These are phyloP conservation scores for Basidiobolus meristosporus DNA, from an alignment of 371 early-diverging fungal genomes.

Conservation along the genomic window DNA sequence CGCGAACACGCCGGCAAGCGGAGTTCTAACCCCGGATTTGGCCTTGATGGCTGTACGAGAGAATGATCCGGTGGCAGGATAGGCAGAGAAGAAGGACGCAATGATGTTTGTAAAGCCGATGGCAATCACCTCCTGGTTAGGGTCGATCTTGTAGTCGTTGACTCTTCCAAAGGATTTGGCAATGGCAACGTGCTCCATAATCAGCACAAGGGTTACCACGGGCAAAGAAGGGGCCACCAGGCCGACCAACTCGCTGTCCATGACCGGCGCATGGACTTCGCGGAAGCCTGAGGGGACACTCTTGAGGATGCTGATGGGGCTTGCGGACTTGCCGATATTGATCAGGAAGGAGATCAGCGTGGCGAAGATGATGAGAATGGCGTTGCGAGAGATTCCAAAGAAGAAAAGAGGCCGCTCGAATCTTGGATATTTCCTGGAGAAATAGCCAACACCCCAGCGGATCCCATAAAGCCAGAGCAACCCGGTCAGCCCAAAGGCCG, in stretches of 20 bases:
- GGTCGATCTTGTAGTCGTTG: constrained; percentile 15
- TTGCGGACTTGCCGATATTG: constrained; percentile 8
- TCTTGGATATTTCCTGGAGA: constrained; percentile 16
- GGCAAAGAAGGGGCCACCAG: constrained; percentile 26
- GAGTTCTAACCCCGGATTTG: constrained; percentile 61
- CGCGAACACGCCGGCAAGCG: constrained; percentile 59
- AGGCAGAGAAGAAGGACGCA: constrained; percentile 65
- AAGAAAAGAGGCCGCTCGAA: constrained; percentile 17
- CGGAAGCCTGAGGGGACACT: constrained; percentile 49
- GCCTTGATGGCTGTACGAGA: constrained; percentile 71
- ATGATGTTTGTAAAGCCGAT: constrained; percentile 64
- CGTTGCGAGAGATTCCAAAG: constrained; percentile 2
- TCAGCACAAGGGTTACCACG: constrained; percentile 44
- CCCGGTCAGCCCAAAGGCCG: constrained; percentile 20
- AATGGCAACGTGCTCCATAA: constrained; percentile 79
- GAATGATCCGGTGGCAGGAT: constrained; percentile 76
- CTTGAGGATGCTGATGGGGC: constrained; percentile 38
- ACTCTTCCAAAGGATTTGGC: constrained; percentile 15
- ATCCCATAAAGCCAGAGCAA: constrained; percentile 22
- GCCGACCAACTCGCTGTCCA: constrained; percentile 17
- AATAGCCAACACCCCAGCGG: constrained; percentile 11
- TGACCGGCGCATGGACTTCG: constrained; percentile 23
- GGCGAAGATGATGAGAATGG: constrained; percentile 23
- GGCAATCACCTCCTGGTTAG: constrained; percentile 72
- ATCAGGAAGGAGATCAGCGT: constrained; percentile 21